phyloP scores from a whole-genome alignment of 768 basidiomycete genomes.

The Suillus brevipes region DNA sequence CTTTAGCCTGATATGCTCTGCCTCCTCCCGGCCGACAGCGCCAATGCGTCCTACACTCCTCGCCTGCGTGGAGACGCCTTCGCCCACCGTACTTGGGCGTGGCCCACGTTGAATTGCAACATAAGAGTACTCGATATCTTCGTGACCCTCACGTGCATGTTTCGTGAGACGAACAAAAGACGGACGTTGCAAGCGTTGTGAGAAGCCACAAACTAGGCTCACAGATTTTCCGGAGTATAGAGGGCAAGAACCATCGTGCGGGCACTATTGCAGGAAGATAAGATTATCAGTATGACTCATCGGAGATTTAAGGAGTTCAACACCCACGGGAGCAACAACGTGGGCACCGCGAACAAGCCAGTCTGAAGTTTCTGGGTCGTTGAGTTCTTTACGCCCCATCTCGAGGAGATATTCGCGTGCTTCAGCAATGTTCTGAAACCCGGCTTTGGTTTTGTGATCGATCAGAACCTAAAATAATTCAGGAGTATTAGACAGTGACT shows the following conservation, averaged over 20 bases:
- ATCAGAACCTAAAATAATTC: constrained; percentile 64
- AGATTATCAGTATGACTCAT: constrained; percentile 8
- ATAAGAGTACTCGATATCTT: constrained; percentile 88
- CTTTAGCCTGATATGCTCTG: constrained; percentile 25
- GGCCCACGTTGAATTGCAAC: constrained; percentile 80
- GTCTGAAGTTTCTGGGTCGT: constrained; percentile 41
- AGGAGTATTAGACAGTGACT: constrained; percentile 4
- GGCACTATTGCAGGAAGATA: constrained; percentile 56
- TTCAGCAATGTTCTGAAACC: constrained; percentile 78
- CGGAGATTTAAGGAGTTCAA: background rate
- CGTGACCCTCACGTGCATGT: constrained; percentile 80
- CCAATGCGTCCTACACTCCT: constrained; percentile 28
- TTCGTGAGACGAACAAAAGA: constrained; percentile 85
- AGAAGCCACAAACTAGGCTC: constrained; percentile 74
- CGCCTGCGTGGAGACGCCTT: constrained; percentile 3
- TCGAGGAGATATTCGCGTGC: constrained; percentile 73
- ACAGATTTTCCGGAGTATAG: constrained; percentile 56
- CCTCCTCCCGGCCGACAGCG: constrained; percentile 30
- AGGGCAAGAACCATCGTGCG: constrained; percentile 87
- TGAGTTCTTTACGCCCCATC: constrained; percentile 59
- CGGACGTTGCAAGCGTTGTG: constrained; percentile 86
- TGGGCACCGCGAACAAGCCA: constrained; percentile 58
- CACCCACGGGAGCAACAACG: constrained; percentile 84
- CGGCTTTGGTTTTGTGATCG: constrained; percentile 74
- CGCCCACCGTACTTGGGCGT: constrained; percentile 46